Percentiles rank a stretch among this genome's conserved stretches.
Evolutionary conservation across 805 yeast species (phyloP).

Genomic region (Teunomyces cretensis): DNA sequence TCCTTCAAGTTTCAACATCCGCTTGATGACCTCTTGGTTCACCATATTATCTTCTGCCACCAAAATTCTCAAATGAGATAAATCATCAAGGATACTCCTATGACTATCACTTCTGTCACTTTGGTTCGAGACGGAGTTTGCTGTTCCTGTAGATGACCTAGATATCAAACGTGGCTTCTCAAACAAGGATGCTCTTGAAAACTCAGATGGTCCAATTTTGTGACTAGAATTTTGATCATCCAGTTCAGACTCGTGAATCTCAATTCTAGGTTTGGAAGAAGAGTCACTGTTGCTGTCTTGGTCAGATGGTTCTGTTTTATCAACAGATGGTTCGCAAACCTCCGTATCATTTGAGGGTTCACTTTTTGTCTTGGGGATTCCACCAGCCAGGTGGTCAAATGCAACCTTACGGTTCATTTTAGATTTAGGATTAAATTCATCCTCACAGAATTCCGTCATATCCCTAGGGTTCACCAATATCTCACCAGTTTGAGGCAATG

Average conservation of each 20-base stretch:
- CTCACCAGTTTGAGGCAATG: constrained; percentile 66
- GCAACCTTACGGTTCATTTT: constrained; percentile 52
- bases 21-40: constrained; percentile 87
- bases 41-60: constrained; percentile 95
- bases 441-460: constrained; percentile 52
- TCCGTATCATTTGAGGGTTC: background rate
- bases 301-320: background rate
- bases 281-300: background rate
- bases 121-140: constrained; percentile 30
- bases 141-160: constrained; percentile 53
- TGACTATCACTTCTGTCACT: constrained; percentile 14
- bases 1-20: constrained; percentile 88
- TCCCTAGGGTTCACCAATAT: constrained; percentile 38
- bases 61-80: constrained; percentile 50
- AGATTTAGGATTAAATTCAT: constrained; percentile 61
- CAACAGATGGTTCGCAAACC: background rate
- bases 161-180: constrained; percentile 48
- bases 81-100: constrained; percentile 22
- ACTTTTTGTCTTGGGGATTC: background rate
- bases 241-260: background rate
- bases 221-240: constrained; percentile 2
- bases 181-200: constrained; percentile 18
- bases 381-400: constrained; percentile 18
- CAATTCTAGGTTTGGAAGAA: background rate
- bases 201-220: background rate